Evolutionary conservation across 371 early-diverging fungal genomes (phyloP), one percentile per base, ranked within the genome.

Genomic region (Mortierella sp.): DNA sequence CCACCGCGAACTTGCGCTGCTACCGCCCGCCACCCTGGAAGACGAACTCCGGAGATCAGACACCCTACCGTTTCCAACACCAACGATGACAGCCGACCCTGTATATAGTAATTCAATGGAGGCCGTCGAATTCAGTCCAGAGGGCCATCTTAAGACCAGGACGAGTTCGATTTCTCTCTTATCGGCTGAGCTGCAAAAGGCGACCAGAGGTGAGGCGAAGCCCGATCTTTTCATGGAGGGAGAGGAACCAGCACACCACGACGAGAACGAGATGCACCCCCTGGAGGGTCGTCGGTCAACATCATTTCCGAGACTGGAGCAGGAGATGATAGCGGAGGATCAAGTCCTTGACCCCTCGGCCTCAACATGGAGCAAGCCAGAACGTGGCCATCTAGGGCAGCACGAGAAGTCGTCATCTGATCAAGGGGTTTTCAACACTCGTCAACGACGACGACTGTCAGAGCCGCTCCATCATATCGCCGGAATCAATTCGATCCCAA

Each of bases 171-270:
- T 82, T 9, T 85, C 85, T 1, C 74, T 82, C 52, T 38, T 85
- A n/a, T 85, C 85, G 14, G 80, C 81, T 7, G 85, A 81, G 45
- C 80, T 85, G 14, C 82, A 85, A 77, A 76, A 71, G 54, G 85
- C 85, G 24, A 85, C 79, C 2, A 63, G 50, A 38, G 50, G 38
- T 11, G 84, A 80, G 11, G 13, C 70, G 19, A 68, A 52, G 3
- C 28, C 10, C 16, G 75, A 77, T 50, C 42, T 60, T 19, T 31
- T 34, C 31, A 48, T 48, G 19, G 76, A 71, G n/a, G 70, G 48
- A 4, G 47, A 10, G 21, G 72, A 44, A 34, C 45, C 42, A 21
- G 55, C 28, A 47, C 48, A 71, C 14, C 26, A 71, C 14, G 47
- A 47, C 2, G 74, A 77, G 60, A 47, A 71, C 34, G 71, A 50